Conservation (phyloP, 352 stramenopile species). For the Phytopythium sindhum region DNA sequence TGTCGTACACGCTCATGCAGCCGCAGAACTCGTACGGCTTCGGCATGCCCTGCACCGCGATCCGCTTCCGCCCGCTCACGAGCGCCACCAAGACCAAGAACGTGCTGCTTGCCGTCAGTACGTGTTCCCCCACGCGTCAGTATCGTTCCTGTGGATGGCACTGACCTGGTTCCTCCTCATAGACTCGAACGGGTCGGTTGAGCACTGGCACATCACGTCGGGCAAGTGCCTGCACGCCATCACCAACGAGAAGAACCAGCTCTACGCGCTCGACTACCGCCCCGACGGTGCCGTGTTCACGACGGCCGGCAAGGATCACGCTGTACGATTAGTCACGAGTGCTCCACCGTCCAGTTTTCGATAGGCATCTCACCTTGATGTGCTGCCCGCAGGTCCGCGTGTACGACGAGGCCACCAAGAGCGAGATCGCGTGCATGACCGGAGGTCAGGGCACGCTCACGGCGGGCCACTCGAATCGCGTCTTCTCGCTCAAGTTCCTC, state of each 20-base stretch:
- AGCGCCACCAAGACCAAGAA: conserved; percentile 90
- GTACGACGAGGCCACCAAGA: conserved; percentile 89
- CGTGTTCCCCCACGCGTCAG: no score
- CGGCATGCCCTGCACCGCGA: conserved; percentile 78
- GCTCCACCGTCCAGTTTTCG: background rate
- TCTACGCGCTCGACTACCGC: conserved; percentile 90
- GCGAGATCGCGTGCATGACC: conserved; percentile 66
- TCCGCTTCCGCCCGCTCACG: conserved; percentile 78
- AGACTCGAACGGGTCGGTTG: conserved; percentile 86
- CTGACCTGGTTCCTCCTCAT: background rate
- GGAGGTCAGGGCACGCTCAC: conserved; percentile 58
- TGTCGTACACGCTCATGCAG: conserved; percentile 85
- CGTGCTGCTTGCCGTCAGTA: conserved; percentile 87
- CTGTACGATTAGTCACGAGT: conserved; percentile 25
- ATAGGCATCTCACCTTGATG: background rate
- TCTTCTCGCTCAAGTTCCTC: conserved; percentile 90
- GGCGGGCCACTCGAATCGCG: conserved; percentile 88
- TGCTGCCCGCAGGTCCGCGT: conserved; percentile 43
- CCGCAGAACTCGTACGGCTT: conserved; percentile 63
- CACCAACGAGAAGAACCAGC: conserved; percentile 81
- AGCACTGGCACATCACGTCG: conserved; percentile 93
- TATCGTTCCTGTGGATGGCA: no score
- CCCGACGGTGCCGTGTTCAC: conserved; percentile 84
- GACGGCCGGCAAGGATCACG: conserved; percentile 85
- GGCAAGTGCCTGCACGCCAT: conserved; percentile 91